Base-by-base conservation (phyloP, 148 eudicot species). In the Tetragonia tetragonoides region DNA sequence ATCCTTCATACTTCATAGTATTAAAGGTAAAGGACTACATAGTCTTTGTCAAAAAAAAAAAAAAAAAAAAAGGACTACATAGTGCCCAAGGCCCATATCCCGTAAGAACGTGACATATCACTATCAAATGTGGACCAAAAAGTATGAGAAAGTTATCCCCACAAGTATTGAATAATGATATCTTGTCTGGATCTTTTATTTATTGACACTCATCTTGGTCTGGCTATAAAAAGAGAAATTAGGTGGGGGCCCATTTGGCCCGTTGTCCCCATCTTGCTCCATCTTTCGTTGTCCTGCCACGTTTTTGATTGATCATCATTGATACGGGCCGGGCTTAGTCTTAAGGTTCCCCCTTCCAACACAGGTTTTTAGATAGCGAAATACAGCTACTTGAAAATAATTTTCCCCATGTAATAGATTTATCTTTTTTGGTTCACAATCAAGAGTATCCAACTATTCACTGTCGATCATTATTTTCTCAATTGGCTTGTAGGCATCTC, bases 121-220 rank as follows among this genome's bases (percentile, higher is more conserved):
- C 68, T 17, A 47, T 78, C 60, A n/a, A 69, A 60, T 8, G 80
- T 78, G 80, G 80, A 74, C 75, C 80, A 46, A 68, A 68, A 24
- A 23, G 39, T 41, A 5, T 12, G 56, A 40, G 9, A 46, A 57
- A 57, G 6, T 9, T 17, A 60, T 60, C 56, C 73, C 57, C 73
- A 46, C 73, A 46, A 28, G 16, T 69, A 34, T 0, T 70, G 73
- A 70, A 47, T 70, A 10, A 70, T 70, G 73, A 68, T 69, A 40
- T 69, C 57, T 70, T 21, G 39, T 70, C 73, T 47, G 54, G 38
- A 10, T 21, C 59, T 4, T 70, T 44, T 10, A 23, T 42, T 17
- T 3, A 28, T 28, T 11, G 46, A 11, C 46, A 15, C 10, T 21
- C 46, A 6, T n/a, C 70, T 66, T 11, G 23, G 8, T 17, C 42